These are phyloP conservation scores for Yarrowia sp. DNA, from an alignment of 805 yeast species.

Conservation along the genomic window DNA sequence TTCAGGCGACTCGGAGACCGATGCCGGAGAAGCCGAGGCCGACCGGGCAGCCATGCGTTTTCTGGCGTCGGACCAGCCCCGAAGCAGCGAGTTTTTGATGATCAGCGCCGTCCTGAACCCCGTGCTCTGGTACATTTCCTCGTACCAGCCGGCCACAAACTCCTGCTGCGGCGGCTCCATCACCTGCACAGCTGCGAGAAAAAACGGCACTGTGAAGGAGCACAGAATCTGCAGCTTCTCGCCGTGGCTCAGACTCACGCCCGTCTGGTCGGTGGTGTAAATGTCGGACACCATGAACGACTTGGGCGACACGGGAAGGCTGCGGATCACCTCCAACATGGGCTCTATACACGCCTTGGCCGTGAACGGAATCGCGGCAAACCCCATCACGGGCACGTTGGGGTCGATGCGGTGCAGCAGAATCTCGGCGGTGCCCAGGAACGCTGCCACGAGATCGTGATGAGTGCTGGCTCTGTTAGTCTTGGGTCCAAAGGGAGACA, in stretches of 20 bases:
- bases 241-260: conserved; percentile 3
- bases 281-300: conserved; percentile 8
- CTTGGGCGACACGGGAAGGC: conserved; percentile 7
- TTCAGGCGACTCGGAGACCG: conserved; percentile 2
- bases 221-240: conserved; percentile 28
- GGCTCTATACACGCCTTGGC: conserved; percentile 26
- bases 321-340: conserved; percentile 20
- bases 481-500: conserved; percentile 21
- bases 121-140: conserved; percentile 20
- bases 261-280: conserved; percentile 22
- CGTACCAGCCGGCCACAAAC: conserved; percentile 13
- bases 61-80: conserved; percentile 21
- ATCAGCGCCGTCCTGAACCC: conserved; percentile 24
- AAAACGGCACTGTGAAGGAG: conserved; percentile 26
- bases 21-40: conserved; percentile 18
- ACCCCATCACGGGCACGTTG: conserved; percentile 17
- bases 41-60: conserved; percentile 10
- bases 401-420: conserved; percentile 33
- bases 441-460: conserved; percentile 16
- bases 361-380: conserved; percentile 26
- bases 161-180: conserved; percentile 25
- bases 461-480: conserved; percentile 11
- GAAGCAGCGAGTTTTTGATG: conserved; percentile 23
- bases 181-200: conserved; percentile 13
- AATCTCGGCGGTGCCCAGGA: conserved; percentile 1